A percentile compares a stretch with the other conserved stretches of the same genome.
These are phyloP conservation scores for Cucumis sativus DNA, from an alignment of 306 rosid genomes.

Conservation along the genomic window Cucumber_9930_V3 NC_026659.2:1761001-1761500, in stretches of 20 bases:
- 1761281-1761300: not conserved
- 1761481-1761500: no score
- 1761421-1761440: no score
- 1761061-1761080: not conserved
- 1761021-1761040: not conserved
- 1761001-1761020: not conserved
- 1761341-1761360: not conserved
- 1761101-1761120: not conserved
- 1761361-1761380: not conserved
- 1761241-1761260: not conserved
- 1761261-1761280: not conserved
- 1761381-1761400: not conserved
- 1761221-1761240: not conserved
- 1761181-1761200: not conserved
- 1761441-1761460: no score
- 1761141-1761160: not conserved
- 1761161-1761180: slow-evolving; percentile 8
- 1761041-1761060: not conserved
- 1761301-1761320: not conserved
- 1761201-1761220: not conserved
- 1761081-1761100: not conserved
- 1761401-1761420: not conserved
- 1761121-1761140: slow-evolving; percentile 7
- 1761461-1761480: no score
- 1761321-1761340: not conserved